Evolutionary conservation across 352 stramenopile genomes (phyloP).

Genomic region (Phytophthora gonapodyides): DNA sequence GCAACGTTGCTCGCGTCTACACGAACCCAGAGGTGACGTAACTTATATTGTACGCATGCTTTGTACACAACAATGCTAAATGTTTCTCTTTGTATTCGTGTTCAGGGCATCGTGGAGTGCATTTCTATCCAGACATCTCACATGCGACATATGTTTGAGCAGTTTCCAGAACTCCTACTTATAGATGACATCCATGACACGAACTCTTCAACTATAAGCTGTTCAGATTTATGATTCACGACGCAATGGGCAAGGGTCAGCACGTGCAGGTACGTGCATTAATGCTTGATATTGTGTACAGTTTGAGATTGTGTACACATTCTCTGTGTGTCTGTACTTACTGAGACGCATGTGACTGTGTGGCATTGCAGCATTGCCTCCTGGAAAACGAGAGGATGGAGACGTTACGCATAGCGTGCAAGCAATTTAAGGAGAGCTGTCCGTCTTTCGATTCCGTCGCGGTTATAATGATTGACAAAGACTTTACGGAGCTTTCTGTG

Average conservation of each 20-base stretch:
- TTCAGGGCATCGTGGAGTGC: constrained; percentile 3
- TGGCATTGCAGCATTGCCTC: constrained; percentile 1
- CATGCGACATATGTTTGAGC: constrained; percentile 13
- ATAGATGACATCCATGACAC: constrained; percentile 22
- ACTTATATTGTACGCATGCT: too few species aligned
- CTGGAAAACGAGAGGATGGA: neutral
- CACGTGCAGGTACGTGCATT: constrained; percentile 2
- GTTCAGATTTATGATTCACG: constrained; percentile 17
- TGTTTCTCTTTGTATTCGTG: constrained; percentile 2
- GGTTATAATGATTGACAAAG: too few species aligned
- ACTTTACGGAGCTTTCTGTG: constrained; percentile 17
- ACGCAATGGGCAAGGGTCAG: constrained; percentile 12
- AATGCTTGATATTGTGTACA: neutral
- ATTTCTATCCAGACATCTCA: constrained; percentile 11
- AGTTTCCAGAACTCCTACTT: constrained; percentile 18
- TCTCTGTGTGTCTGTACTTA: too few species aligned
- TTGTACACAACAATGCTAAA: too few species aligned
- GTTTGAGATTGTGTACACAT: neutral
- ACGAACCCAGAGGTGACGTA: too few species aligned
- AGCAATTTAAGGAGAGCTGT: constrained; percentile 4
- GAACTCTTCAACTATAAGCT: constrained; percentile 21
- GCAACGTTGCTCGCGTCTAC: neutral
- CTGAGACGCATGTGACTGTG: too few species aligned
- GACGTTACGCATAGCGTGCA: neutral
- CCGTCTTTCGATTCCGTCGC: constrained; percentile 1